These are phyloP conservation scores for Olyra latifolia DNA, from an alignment of 176 grass and related monocot species.

Conservation along the genomic window DNA sequence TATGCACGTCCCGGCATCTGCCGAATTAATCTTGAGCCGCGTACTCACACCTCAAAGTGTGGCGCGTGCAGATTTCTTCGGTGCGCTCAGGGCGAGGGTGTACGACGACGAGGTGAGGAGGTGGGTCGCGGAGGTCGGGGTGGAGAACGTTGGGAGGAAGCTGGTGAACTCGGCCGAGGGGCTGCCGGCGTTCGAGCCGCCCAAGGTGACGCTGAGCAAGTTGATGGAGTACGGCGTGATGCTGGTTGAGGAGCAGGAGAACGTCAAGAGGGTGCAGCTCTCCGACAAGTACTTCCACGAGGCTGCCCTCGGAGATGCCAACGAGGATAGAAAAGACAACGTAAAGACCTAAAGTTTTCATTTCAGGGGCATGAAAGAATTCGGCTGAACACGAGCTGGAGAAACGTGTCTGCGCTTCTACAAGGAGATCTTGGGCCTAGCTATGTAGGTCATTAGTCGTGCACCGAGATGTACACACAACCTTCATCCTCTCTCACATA, in stretches of 20 bases:
- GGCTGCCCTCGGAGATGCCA: conserved; percentile 51
- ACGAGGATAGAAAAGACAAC: conserved; percentile 37
- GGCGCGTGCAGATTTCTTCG: conserved; percentile 55
- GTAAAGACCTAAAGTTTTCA: background rate
- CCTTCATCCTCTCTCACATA: no score
- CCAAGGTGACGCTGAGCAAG: conserved; percentile 42
- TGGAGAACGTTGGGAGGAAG: conserved; percentile 47
- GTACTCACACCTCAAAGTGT: background rate
- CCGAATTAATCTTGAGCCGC: background rate
- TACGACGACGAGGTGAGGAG: conserved; percentile 63
- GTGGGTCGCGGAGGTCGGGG: conserved; percentile 31
- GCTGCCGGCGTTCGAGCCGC: conserved; percentile 39
- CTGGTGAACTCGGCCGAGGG: conserved; percentile 60
- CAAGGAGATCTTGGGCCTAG: no score
- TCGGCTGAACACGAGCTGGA: background rate
- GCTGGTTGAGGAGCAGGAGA: conserved; percentile 58
- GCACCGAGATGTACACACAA: no score
- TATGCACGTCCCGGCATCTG: background rate
- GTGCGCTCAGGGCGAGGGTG: conserved; percentile 45
- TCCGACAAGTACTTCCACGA: conserved; percentile 50
- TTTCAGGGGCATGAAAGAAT: background rate
- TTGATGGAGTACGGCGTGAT: conserved; percentile 51
- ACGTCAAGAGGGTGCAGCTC: conserved; percentile 50
- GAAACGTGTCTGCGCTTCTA: no score
- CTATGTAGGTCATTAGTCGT: no score